phyloP scores from a whole-genome alignment of 73 alveolate genomes.

The Durusdinium trenchii region DNA sequence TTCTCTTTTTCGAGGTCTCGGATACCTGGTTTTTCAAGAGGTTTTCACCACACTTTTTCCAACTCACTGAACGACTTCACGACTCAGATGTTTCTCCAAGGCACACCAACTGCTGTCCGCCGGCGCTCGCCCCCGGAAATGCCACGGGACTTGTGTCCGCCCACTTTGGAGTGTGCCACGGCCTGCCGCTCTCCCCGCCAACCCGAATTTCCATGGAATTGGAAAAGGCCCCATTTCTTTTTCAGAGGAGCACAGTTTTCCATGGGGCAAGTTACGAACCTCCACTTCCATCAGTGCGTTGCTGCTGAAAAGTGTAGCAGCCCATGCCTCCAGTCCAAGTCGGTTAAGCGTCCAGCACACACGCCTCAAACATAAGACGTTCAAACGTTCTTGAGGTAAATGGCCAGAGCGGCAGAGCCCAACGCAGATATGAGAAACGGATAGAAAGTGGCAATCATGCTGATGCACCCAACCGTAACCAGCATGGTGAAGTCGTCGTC shows the following conservation, averaged over 20 bases:
- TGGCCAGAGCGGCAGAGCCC: too few relatives aligned
- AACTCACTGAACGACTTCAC: neutral
- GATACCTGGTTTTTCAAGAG: neutral
- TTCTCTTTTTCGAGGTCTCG: neutral
- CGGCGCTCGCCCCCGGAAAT: constrained; percentile 93
- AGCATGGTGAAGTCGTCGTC: neutral
- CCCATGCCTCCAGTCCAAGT: constrained; percentile 57
- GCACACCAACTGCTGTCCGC: constrained; percentile 78
- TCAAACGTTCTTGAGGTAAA: neutral
- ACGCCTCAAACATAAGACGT: constrained; percentile 18
- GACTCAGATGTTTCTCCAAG: neutral
- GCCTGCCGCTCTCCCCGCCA: neutral
- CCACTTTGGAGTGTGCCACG: constrained; percentile 87
- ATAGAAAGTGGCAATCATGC: neutral
- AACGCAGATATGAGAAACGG: neutral
- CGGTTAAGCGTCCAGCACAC: constrained; percentile 74
- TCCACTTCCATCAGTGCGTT: too few relatives aligned
- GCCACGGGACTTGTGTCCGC: constrained; percentile 91
- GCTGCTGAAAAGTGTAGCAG: neutral
- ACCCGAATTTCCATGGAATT: neutral
- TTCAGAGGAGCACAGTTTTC: too few relatives aligned
- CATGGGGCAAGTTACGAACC: too few relatives aligned
- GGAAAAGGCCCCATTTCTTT: too few relatives aligned
- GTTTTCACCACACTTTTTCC: neutral
- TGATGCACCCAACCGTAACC: neutral